These are phyloP conservation scores for Symbiodinium pilosum DNA, from an alignment of 73 alveolate genomes.

Conservation along the genomic window DNA sequence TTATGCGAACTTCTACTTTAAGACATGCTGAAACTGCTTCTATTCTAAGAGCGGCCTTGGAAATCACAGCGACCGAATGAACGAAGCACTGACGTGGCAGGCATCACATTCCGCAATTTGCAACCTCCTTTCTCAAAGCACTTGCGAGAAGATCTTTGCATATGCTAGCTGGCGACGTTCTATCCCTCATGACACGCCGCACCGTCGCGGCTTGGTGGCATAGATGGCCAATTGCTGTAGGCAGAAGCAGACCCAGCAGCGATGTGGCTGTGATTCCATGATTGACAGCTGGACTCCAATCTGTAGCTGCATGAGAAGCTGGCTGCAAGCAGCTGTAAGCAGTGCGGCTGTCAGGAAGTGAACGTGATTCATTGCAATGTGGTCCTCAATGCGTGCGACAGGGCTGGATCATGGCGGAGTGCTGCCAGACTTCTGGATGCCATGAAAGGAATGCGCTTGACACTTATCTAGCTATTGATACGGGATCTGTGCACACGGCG, in stretches of 20 bases:
- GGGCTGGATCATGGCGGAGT: slow-evolving; percentile 1
- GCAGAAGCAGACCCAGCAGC: neutral
- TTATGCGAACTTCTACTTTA: no score
- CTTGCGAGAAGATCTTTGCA: neutral
- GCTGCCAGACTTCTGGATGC: neutral
- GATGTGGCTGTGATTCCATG: neutral
- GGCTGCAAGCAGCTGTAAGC: no score
- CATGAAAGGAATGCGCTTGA: slow-evolving; percentile 11
- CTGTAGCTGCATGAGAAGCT: no score
- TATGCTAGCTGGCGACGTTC: neutral
- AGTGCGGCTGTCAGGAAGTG: slow-evolving; percentile 49
- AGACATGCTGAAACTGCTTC: no score
- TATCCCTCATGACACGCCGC: slow-evolving; percentile 24
- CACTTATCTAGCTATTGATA: neutral
- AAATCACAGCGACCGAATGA: no score
- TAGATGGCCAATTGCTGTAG: neutral
- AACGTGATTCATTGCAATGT: slow-evolving; percentile 72
- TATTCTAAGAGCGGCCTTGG: no score
- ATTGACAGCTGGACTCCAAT: neutral
- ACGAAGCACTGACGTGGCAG: neutral
- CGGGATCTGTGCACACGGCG: neutral
- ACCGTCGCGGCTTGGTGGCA: neutral
- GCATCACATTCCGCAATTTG: slow-evolving; percentile 44
- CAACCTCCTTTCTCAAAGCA: slow-evolving; percentile 46
- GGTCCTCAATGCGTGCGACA: slow-evolving; percentile 44